These are phyloP conservation scores for Trametes cinnabarina DNA, from an alignment of 768 basidiomycete species.

Conservation along the genomic window DNA sequence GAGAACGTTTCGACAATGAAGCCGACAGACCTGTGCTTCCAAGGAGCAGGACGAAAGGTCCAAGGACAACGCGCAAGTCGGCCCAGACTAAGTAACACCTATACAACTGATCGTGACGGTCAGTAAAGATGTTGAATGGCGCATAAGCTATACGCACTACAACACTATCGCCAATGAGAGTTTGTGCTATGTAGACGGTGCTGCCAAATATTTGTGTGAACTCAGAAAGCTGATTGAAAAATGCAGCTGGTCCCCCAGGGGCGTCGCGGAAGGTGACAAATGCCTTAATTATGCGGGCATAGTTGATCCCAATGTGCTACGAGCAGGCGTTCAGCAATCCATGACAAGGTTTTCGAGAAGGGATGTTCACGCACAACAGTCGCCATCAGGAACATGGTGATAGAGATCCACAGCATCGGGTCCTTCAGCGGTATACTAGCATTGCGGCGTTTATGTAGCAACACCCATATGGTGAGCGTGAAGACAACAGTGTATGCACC, in stretches of 20 bases:
- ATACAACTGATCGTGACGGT: conserved; percentile 9
- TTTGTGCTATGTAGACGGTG: conserved; percentile 37
- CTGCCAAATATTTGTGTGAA: conserved; percentile 39
- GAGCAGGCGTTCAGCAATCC: background rate
- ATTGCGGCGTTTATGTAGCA: background rate
- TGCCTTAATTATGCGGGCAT: conserved; percentile 35
- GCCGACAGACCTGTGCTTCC: conserved; percentile 31
- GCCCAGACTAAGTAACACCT: conserved; percentile 12
- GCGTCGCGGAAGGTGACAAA: conserved; percentile 31
- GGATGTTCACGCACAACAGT: conserved; percentile 28
- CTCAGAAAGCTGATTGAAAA: conserved; percentile 34
- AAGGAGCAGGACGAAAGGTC: conserved; percentile 30
- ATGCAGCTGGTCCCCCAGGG: conserved; percentile 27
- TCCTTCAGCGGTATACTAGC: background rate
- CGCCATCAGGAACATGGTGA: conserved; percentile 32
- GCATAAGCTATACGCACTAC: background rate
- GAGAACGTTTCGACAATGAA: too few species aligned
- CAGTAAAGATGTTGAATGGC: conserved; percentile 19
- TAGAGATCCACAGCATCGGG: conserved; percentile 2
- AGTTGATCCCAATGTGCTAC: conserved; percentile 39
- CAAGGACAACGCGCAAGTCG: conserved; percentile 21
- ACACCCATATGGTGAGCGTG: conserved; percentile 5
- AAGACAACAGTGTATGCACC: conserved; percentile 4
- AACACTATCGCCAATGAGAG: conserved; percentile 35
- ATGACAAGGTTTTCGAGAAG: too few species aligned